A percentile compares a stretch with the other conserved stretches of the same genome.
These are phyloP conservation scores for Astrothelium subdiscretum DNA, from an alignment of 495 filamentous ascomycete genomes.

Conservation along the genomic window DNA sequence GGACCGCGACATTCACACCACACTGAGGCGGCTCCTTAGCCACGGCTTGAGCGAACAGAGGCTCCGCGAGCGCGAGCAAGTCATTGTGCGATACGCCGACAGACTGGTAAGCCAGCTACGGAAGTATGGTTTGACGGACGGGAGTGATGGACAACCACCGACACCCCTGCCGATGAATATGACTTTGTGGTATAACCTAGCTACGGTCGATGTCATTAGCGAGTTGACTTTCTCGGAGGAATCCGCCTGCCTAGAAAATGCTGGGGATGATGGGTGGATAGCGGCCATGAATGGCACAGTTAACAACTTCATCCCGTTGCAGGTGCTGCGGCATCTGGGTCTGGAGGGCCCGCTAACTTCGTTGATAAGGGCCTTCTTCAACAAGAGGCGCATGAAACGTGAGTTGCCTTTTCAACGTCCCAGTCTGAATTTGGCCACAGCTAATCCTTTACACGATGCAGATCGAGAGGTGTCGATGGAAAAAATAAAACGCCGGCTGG, in stretches of 20 bases:
- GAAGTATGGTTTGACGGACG: not conserved
- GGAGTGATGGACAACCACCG: not conserved
- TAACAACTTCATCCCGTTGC: not conserved
- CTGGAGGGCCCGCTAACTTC: not conserved
- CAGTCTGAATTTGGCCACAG: not conserved
- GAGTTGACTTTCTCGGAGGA: not conserved
- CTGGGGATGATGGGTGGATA: not conserved
- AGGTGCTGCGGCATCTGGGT: not conserved
- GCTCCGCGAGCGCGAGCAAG: not conserved
- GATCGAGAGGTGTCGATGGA: not conserved
- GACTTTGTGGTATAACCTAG: constrained; percentile 1
- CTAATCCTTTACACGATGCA: not conserved
- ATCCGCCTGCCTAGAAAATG: not conserved
- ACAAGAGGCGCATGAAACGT: not conserved
- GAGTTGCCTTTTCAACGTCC: not conserved
- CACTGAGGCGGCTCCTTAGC: not conserved
- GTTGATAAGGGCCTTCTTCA: not conserved
- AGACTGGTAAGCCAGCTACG: not conserved
- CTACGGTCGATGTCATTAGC: not conserved
- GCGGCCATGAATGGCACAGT: not conserved
- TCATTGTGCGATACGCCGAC: not conserved
- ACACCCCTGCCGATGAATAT: not conserved
- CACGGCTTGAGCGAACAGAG: not conserved
- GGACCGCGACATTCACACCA: not conserved
- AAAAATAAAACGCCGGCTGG: not conserved